Percentiles rank a stretch among this genome's conserved stretches.
Conservation (phyloP, 345 rosid genomes). For the Linum usitatissimum region DNA sequence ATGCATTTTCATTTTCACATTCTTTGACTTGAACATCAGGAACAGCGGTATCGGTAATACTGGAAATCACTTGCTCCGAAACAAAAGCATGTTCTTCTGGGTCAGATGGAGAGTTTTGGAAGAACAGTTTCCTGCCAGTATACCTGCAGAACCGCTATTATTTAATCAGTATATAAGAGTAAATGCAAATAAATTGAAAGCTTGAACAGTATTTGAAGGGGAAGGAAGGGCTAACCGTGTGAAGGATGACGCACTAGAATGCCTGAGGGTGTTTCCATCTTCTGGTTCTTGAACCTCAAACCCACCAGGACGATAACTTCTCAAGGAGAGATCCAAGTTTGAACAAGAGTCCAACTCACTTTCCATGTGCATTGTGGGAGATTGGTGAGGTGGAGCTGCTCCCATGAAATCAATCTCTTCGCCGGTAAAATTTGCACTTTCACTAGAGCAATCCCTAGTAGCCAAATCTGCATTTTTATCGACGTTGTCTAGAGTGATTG, state of each 20-base stretch:
- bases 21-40: not conserved
- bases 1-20: not conserved
- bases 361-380: constrained; percentile 6
- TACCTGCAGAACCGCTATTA: not conserved
- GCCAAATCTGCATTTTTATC: not conserved
- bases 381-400: not conserved
- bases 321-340: constrained; percentile 4
- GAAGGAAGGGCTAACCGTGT: constrained; percentile 2
- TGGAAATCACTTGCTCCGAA: not conserved
- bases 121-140: not conserved
- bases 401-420: constrained; percentile 1
- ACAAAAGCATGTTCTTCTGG: not conserved
- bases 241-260: constrained; percentile 3
- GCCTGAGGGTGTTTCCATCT: not conserved
- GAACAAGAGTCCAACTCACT: not conserved
- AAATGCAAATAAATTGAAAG: not conserved
- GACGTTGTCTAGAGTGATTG: not conserved
- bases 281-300: not conserved
- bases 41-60: not conserved
- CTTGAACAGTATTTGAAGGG: not conserved
- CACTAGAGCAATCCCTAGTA: not conserved
- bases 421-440: not conserved
- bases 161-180: not conserved
- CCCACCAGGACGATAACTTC: not conserved
- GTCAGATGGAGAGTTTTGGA: not conserved